Conservation (phyloP, 2,329 filamentous ascomycete genomes). For the Penicillium sp. region DNA sequence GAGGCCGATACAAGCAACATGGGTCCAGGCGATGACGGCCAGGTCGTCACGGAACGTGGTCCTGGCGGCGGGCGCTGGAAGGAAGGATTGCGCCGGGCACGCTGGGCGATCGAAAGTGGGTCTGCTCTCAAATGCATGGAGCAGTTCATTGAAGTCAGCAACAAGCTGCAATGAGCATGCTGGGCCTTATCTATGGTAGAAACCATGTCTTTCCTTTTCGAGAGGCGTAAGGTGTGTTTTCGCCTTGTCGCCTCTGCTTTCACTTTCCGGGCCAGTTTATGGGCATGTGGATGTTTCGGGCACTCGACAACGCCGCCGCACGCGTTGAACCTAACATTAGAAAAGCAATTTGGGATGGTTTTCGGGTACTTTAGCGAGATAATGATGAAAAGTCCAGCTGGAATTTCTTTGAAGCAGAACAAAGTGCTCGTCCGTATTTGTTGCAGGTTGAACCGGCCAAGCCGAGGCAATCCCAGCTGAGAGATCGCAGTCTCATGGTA, state of each 20-base stretch:
- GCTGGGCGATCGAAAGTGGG: constrained; percentile 83
- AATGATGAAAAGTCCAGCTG: too few species aligned
- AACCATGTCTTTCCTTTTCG: neutral
- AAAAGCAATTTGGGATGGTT: too few species aligned
- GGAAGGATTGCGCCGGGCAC: constrained; percentile 81
- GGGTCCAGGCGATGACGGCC: constrained; percentile 75
- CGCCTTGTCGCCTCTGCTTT: too few species aligned
- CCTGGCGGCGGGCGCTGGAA: constrained; percentile 90
- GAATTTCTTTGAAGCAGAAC: too few species aligned
- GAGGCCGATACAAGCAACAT: constrained; percentile 77
- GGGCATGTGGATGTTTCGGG: too few species aligned
- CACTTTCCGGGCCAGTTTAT: too few species aligned
- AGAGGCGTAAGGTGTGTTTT: neutral
- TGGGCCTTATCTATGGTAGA: neutral
- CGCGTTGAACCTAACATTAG: too few species aligned
- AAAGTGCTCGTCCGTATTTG: too few species aligned
- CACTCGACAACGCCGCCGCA: too few species aligned
- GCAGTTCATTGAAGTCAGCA: constrained; percentile 79
- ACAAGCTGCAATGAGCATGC: constrained; percentile 41
- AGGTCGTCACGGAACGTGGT: constrained; percentile 76
- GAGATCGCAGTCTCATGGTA: constrained; percentile 2
- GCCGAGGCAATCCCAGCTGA: too few species aligned
- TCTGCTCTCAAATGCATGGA: constrained; percentile 80
- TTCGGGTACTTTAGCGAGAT: too few species aligned
- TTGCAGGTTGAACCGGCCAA: too few species aligned